Evolutionary conservation across 2,329 filamentous ascomycete genomes (phyloP).

Genomic region (Spiromastix sp.): DNA sequence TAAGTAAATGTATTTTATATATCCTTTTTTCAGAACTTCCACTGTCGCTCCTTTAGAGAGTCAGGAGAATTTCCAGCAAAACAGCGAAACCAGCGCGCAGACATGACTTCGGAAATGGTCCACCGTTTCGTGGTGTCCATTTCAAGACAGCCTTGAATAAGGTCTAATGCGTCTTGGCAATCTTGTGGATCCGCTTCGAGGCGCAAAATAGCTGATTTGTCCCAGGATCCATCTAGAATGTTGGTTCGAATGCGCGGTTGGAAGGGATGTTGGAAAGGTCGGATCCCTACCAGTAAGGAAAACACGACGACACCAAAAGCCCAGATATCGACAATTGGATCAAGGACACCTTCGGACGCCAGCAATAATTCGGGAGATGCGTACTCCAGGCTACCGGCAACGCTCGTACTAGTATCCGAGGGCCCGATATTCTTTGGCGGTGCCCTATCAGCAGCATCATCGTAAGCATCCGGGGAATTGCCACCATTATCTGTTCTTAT

Average conservation of each 20-base stretch:
- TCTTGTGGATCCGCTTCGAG: constrained; percentile 24
- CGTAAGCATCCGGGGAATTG: constrained; percentile 40
- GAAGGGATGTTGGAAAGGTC: constrained; percentile 54
- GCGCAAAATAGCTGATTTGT: constrained; percentile 39
- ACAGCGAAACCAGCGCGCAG: constrained; percentile 38
- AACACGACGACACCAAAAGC: constrained; percentile 56
- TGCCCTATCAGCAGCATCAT: constrained; percentile 36
- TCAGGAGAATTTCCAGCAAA: neutral
- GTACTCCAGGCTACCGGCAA: constrained; percentile 51
- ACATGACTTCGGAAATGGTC: constrained; percentile 47
- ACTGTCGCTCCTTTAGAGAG: no score
- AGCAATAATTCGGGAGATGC: constrained; percentile 38
- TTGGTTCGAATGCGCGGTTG: constrained; percentile 48
- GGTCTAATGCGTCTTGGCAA: constrained; percentile 40
- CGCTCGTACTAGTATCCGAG: constrained; percentile 45
- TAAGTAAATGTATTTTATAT: no score
- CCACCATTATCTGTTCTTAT: constrained; percentile 46
- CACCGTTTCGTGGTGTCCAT: constrained; percentile 46
- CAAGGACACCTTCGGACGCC: constrained; percentile 29
- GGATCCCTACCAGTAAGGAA: constrained; percentile 48
- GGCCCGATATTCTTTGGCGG: constrained; percentile 43
- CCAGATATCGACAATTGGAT: constrained; percentile 54
- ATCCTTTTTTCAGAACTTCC: no score
- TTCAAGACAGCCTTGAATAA: constrained; percentile 50
- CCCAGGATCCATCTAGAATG: constrained; percentile 51